Evolutionary conservation across 164 flowering plant genomes (phyloP), one percentile per base, ranked within the genome.

Genomic region (Piper longum): DNA sequence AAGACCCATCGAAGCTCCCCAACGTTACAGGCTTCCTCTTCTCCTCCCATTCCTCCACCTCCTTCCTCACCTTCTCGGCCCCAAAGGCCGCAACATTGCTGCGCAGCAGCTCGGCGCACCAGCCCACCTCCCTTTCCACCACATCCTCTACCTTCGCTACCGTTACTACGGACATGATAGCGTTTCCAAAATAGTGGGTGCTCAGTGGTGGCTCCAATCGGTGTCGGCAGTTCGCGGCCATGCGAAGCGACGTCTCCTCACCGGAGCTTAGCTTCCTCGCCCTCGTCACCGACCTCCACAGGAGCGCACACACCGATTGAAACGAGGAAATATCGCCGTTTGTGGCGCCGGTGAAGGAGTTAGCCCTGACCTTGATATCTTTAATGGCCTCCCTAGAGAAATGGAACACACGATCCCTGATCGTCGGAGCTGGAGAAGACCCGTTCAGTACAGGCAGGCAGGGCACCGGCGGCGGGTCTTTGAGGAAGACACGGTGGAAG

Each of bases 171-270:
- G n/a, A n/a, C n/a, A n/a, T n/a, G n/a, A n/a, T n/a, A n/a, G n/a
- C n/a, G n/a, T n/a, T n/a, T n/a, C n/a, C n/a, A 26, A 26, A 26
- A 26, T 26, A 26, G 36, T 2, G 36, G 36, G 36, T 26, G 36
- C 36, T 26, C 36, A 26, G 36, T 26, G 36, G 36, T 26, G 36
- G 36, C 36, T 26, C 85, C 2, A 91, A 62, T 60, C 98, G 72
- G 74, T 78, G 93, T 0, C 96, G 75, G 70, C 97, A 91, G 73
- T 91, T 91, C 48, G 86, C 90, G 0, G 97, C 97, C 96, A 91
- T 91, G 16, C 96, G 69, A 19, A 91, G 85, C 70, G 95, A 88
- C 45, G 93, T 83, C 56, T 66, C 56, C 48, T 80, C 80, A 1
- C 66, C 0, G 0, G 73, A 58, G 2, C 62, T 18, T 7, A 91